Evolutionary conservation across 176 grass and related monocot species (phyloP).

Genomic region (Aegilops bicornis): DNA sequence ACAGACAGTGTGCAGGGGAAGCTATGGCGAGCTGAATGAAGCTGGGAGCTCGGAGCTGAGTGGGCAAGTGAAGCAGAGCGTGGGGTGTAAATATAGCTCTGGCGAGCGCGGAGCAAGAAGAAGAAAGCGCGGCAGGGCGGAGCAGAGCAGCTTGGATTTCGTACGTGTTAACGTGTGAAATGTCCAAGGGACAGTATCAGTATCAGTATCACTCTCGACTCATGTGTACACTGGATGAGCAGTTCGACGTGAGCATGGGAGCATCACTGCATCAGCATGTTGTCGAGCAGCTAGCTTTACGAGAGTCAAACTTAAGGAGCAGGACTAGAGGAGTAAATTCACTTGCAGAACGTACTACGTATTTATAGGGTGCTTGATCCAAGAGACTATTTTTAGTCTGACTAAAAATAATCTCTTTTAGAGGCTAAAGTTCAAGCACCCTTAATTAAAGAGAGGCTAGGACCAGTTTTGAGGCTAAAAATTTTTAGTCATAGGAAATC

Average conservation of each 20-base stretch:
- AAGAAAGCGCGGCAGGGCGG: background rate
- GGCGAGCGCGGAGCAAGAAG: background rate
- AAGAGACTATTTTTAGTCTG: too few species aligned
- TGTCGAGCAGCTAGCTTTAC: background rate
- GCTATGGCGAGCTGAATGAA: background rate
- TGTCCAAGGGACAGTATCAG: background rate
- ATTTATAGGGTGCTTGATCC: background rate
- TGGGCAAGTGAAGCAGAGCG: background rate
- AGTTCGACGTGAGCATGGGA: background rate
- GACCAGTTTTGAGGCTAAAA: too few species aligned
- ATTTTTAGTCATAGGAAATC: too few species aligned
- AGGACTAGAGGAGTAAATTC: background rate
- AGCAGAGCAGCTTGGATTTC: background rate
- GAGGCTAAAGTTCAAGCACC: too few species aligned
- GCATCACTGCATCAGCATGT: background rate
- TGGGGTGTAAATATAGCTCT: background rate
- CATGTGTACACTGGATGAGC: background rate
- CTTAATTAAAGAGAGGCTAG: too few species aligned
- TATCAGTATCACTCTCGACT: background rate
- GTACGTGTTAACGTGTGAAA: background rate
- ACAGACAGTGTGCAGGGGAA: background rate
- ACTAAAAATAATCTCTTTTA: too few species aligned
- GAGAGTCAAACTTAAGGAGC: background rate
- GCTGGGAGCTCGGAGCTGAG: background rate
- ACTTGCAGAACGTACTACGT: background rate